Evolutionary conservation across 768 basidiomycete genomes (phyloP).

Genomic region (Lactarius tabidus): DNA sequence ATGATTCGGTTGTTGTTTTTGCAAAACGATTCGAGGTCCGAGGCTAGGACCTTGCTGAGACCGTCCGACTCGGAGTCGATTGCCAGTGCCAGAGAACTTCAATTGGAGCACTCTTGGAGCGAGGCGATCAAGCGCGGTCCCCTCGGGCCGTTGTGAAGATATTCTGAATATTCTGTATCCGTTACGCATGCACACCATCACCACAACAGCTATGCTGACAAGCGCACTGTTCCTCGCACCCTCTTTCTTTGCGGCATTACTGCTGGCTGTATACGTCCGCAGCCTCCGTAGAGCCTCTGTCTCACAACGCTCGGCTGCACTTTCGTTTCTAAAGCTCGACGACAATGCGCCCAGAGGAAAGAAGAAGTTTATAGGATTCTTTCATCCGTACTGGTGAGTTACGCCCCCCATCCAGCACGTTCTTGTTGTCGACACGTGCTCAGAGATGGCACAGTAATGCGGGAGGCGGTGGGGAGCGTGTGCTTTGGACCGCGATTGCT

Average conservation of each 20-base stretch:
- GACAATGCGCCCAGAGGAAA: constrained; percentile 16
- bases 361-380: constrained; percentile 67
- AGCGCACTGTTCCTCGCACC: background rate
- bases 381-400: constrained; percentile 93
- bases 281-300: background rate
- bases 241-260: background rate
- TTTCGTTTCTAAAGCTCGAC: constrained; percentile 18
- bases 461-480: constrained; percentile 94
- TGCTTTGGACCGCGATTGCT: constrained; percentile 87
- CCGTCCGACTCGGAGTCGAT: no score
- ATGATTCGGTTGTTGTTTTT: background rate
- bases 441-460: constrained; percentile 60
- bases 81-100: no score
- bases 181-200: background rate
- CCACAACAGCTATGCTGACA: background rate
- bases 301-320: constrained; percentile 3
- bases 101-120: background rate
- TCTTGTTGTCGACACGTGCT: background rate
- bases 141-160: background rate
- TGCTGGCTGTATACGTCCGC: background rate
- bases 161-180: no score
- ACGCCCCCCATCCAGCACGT: background rate
- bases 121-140: background rate
- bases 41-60: no score
- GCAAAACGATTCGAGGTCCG: background rate